Conservation (phyloP, 1,139 yeast species). For the Geotrichum klebahnii region DNA sequence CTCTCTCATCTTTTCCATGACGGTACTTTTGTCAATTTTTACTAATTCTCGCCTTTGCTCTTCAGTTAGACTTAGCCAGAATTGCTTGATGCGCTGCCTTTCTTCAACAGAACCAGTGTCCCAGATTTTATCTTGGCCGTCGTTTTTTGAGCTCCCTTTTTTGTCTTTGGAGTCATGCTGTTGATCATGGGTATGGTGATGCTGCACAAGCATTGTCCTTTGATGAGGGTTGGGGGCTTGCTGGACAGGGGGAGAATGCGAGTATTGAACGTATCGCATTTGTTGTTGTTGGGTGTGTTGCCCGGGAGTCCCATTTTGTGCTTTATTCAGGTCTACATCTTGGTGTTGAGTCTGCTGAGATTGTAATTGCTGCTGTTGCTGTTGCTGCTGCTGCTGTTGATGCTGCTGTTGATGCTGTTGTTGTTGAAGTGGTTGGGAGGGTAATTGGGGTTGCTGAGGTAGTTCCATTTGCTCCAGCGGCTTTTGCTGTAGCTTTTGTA, state of each 20-base stretch:
- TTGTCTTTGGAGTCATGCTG: constrained; percentile 16
- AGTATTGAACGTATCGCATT: constrained; percentile 16
- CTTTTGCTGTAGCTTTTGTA: constrained; percentile 13
- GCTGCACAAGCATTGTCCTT: constrained; percentile 1
- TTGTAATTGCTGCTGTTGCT: constrained; percentile 11
- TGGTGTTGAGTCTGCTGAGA: constrained; percentile 2
- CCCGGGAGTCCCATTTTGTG: constrained; percentile 7
- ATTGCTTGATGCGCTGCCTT: constrained; percentile 52
- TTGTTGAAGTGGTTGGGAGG: constrained; percentile 16
- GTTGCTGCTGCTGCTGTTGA: constrained; percentile 11
- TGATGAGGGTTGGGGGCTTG: constrained; percentile 10
- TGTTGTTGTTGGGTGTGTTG: constrained; percentile 11
- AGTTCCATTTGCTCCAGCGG: not conserved
- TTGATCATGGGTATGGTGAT: constrained; percentile 15
- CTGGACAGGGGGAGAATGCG: constrained; percentile 13
- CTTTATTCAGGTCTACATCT: not conserved
- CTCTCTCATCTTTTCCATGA: constrained; percentile 58
- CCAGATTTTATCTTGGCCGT: constrained; percentile 49
- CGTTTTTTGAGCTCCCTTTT: constrained; percentile 16
- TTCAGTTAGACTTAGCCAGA: constrained; percentile 67
- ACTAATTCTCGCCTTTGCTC: constrained; percentile 61
- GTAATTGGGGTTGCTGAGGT: constrained; percentile 18
- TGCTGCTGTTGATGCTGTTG: constrained; percentile 2
- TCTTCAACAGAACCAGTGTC: constrained; percentile 57
- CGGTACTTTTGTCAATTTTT: constrained; percentile 65